Base-by-base conservation (phyloP, 805 yeast genomes). In the Ogataea nitratoaversa region DNA sequence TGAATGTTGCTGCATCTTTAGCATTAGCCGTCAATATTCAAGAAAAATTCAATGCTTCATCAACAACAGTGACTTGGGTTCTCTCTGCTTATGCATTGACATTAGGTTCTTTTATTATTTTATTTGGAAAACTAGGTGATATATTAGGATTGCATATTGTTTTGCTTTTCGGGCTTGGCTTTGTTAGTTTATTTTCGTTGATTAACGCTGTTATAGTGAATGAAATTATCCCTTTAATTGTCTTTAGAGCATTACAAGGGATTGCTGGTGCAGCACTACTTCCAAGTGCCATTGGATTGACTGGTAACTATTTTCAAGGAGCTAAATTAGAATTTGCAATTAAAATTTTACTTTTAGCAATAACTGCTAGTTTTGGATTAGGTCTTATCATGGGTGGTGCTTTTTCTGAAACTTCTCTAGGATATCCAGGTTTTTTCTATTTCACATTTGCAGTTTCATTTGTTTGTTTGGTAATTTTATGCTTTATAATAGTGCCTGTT, bases 381-480 rank as follows among this genome's bases (percentile, higher is more conserved):
- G 77, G 75, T 5, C 46, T 57, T 5, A 41, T 70, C 8, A 27
- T 71, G 2, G 76, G 76, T 24, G 76, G 77, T 36, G 76, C 72
- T 0, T 72, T 71, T 36, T 50, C 66, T 1, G 39, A 44, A 19
- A 54, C 70, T 2, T 30, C 40, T 6, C 50, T 67, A 36, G 76
- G 74, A 1, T 70, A 69, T 45, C 60, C 62, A 37, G 67, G 67
- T 1, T 49, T 64, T 11, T 66, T 64, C 43, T 71, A 59, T 40
- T 57, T 69, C 25, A 55, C 63, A 2, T 68, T 67, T 55, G 72
- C 65, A 5, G 11, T 46, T 14, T 28, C 47, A 1, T 41, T 50
- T 2, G 30, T 56, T 4, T 40, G 60, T 6, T 30, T 53, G 7
- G 9, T 56, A 0, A 35, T 52, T 8, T 42, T 57, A 3, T 17